A percentile compares a stretch with the other conserved stretches of the same genome.
Evolutionary conservation across 768 basidiomycete genomes (phyloP).

Genomic region (Termitomyces sp.): DNA sequence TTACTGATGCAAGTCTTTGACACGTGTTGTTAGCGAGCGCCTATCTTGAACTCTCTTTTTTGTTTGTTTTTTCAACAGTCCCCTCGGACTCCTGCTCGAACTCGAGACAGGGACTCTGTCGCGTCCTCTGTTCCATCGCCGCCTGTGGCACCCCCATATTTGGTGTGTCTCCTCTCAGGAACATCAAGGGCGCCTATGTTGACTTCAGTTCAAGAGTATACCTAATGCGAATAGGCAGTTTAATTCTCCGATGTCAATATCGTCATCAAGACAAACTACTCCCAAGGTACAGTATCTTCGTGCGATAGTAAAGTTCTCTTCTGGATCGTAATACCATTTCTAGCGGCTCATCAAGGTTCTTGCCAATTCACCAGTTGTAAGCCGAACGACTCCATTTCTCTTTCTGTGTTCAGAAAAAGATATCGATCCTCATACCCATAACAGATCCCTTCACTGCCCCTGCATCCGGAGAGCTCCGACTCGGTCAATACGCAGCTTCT

Average conservation of each 20-base stretch:
- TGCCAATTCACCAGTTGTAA: constrained; percentile 6
- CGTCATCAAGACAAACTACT: constrained; percentile 3
- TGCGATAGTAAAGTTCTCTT: background rate
- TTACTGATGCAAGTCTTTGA: constrained; percentile 15
- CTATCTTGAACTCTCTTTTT: background rate
- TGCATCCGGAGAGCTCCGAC: background rate
- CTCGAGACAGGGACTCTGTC: background rate
- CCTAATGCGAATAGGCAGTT: background rate
- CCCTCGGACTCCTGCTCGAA: background rate
- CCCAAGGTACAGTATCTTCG: constrained; percentile 3
- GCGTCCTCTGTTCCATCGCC: constrained; percentile 5
- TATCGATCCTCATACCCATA: background rate
- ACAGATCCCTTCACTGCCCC: constrained; percentile 1
- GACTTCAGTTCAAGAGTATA: background rate
- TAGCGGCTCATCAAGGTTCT: constrained; percentile 5
- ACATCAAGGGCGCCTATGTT: background rate
- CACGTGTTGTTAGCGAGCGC: background rate
- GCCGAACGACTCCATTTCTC: background rate
- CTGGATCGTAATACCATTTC: background rate
- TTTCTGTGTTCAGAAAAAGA: background rate
- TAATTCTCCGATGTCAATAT: constrained; percentile 9
- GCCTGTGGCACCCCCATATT: background rate
- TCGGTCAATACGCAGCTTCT: background rate
- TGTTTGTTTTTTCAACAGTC: background rate
- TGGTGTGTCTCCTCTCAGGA: background rate